These are phyloP conservation scores for Elsinoe batatas DNA, from an alignment of 2,329 filamentous ascomycete genomes.

Conservation along the genomic window DNA sequence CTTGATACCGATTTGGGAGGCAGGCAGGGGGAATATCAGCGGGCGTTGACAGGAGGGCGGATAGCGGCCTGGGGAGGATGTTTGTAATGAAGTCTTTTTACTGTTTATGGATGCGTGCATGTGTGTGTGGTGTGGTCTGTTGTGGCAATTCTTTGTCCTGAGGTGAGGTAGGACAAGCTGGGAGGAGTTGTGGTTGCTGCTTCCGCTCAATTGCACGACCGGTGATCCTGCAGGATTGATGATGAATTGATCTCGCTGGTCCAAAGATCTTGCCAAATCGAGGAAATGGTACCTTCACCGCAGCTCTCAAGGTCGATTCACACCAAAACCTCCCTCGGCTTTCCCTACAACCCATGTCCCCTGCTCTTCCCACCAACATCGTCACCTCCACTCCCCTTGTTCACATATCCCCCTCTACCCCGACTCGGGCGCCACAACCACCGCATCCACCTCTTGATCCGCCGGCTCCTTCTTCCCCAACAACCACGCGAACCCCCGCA, in stretches of 20 bases:
- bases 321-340: not conserved
- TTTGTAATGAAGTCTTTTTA: slow-evolving; percentile 7
- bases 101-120: not conserved
- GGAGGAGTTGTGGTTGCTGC: no score
- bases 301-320: not conserved
- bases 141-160: no score
- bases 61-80: not conserved
- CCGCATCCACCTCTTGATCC: not conserved
- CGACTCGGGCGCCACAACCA: not conserved
- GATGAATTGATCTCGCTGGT: not conserved
- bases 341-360: no score
- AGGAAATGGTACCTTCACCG: no score
- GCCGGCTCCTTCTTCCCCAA: slow-evolving; percentile 19
- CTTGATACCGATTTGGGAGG: not conserved
- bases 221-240: no score
- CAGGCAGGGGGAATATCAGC: not conserved
- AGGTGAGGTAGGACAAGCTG: no score
- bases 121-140: not conserved
- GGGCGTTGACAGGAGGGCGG: not conserved
- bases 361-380: not conserved
- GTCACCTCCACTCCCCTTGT: no score
- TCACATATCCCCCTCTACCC: not conserved
- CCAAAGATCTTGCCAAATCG: not conserved
- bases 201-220: no score
- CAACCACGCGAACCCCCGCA: slow-evolving; percentile 28